These are phyloP conservation scores for Starmerella vaccinii DNA, from an alignment of 805 yeast genomes.

Conservation along the genomic window DNA sequence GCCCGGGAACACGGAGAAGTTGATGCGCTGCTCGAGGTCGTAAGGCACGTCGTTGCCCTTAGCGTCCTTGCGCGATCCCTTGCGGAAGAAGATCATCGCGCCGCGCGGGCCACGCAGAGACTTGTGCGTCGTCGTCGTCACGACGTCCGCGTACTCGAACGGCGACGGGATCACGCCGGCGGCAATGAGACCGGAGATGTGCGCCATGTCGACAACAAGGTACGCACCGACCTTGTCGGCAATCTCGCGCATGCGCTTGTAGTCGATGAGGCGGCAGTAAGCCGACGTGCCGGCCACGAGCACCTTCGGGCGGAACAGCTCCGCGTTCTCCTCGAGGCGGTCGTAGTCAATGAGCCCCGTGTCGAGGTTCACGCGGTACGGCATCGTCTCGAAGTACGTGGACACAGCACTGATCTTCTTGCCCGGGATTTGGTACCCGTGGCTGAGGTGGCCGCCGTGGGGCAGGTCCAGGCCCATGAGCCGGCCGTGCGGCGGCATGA, in stretches of 20 bases:
- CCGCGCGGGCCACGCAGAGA: constrained; percentile 99
- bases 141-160: constrained; percentile 93
- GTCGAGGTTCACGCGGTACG: constrained; percentile 82
- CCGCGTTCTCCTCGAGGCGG: constrained; percentile 81
- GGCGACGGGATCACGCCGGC: constrained; percentile 96
- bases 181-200: constrained; percentile 89
- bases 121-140: constrained; percentile 97
- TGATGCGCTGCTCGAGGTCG: constrained; percentile 89
- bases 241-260: constrained; percentile 89
- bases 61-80: constrained; percentile 83
- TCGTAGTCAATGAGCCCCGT: constrained; percentile 97
- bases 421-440: constrained; percentile 92
- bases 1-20: constrained; percentile 98
- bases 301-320: constrained; percentile 88
- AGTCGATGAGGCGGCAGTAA: constrained; percentile 91
- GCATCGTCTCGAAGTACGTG: constrained; percentile 96
- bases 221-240: constrained; percentile 98
- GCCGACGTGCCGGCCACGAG: constrained; percentile 98
- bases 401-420: constrained; percentile 93
- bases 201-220: constrained; percentile 96
- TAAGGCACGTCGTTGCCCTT: constrained; percentile 85
- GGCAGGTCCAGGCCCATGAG: constrained; percentile 97
- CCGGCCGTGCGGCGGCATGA: constrained; percentile 91
- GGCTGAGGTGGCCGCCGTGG: constrained; percentile 97
- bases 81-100: constrained; percentile 98